phyloP scores from a whole-genome alignment of 2,329 filamentous ascomycete genomes.

The Sodiomyces alkalinus region DNA sequence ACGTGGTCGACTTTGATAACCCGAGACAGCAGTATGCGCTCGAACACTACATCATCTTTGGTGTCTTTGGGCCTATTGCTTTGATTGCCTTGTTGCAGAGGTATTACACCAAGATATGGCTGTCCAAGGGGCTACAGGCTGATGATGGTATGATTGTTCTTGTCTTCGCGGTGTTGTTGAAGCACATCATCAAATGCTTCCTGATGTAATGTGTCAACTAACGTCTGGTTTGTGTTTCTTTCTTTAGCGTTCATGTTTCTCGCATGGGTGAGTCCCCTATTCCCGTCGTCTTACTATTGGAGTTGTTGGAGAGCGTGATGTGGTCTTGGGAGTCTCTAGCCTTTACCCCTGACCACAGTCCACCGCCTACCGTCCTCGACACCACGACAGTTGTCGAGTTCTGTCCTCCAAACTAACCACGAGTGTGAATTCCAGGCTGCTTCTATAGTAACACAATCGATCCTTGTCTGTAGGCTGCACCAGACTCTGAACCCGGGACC shows the following conservation, averaged over 20 bases:
- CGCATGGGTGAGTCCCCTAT: slow-evolving; percentile 8
- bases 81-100: slow-evolving; percentile 8
- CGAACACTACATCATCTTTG: slow-evolving; percentile 10
- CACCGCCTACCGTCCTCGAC: not conserved
- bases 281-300: too few species aligned
- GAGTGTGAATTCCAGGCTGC: not conserved
- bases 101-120: slow-evolving; percentile 14
- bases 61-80: slow-evolving; percentile 8
- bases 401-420: not conserved
- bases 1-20: slow-evolving; percentile 13
- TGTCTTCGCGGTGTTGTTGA: too few species aligned
- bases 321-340: too few species aligned
- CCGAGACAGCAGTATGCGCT: slow-evolving; percentile 9
- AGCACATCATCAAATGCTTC: too few species aligned
- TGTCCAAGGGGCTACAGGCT: slow-evolving; percentile 9
- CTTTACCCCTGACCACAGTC: too few species aligned
- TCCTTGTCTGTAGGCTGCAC: slow-evolving; percentile 2
- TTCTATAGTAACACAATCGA: slow-evolving; percentile 4
- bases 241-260: slow-evolving; percentile 7
- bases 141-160: slow-evolving; percentile 10
- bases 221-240: too few species aligned
- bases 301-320: too few species aligned
- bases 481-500: not conserved
- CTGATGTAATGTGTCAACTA: too few species aligned
- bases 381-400: not conserved